phyloP scores from a whole-genome alignment of 1,284 basidiomycete genomes.

The Omphalotus olearius region DNA sequence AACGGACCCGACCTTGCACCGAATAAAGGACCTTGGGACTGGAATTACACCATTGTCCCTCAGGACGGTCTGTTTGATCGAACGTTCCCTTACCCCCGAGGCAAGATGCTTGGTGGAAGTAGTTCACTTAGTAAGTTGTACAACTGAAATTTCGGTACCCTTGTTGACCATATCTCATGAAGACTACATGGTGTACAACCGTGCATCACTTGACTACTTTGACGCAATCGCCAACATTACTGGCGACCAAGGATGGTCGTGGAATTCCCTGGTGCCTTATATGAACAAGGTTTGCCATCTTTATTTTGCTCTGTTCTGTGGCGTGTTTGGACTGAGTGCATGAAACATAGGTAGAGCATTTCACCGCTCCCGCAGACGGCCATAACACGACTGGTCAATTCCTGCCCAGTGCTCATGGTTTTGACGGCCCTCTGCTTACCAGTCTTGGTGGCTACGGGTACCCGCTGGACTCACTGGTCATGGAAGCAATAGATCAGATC shows the following conservation, averaged over 20 bases:
- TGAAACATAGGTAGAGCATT: neutral
- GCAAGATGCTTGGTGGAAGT: constrained; percentile 9
- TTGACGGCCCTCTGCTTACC: constrained; percentile 5
- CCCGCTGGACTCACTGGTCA: neutral
- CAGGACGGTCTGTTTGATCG: neutral
- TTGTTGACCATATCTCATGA: neutral
- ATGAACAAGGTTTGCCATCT: constrained; percentile 25
- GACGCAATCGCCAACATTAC: constrained; percentile 20
- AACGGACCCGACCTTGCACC: no score
- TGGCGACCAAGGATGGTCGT: constrained; percentile 37
- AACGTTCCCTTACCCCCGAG: neutral
- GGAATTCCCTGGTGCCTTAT: constrained; percentile 32
- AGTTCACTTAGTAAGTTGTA: constrained; percentile 8
- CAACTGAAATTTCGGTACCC: neutral
- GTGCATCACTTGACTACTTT: constrained; percentile 26
- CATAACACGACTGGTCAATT: constrained; percentile 13
- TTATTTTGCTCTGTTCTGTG: no score
- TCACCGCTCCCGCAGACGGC: constrained; percentile 7
- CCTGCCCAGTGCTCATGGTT: constrained; percentile 12
- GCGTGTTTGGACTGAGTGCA: no score
- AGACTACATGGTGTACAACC: constrained; percentile 25
- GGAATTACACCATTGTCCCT: neutral
- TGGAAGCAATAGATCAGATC: neutral
- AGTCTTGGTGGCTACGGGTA: neutral
- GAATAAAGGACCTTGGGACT: neutral